A percentile compares a stretch with the other conserved stretches of the same genome.
These are phyloP conservation scores for Penium margaritaceum DNA, from an alignment of 139 green algal species.

Conservation along the genomic window DNA sequence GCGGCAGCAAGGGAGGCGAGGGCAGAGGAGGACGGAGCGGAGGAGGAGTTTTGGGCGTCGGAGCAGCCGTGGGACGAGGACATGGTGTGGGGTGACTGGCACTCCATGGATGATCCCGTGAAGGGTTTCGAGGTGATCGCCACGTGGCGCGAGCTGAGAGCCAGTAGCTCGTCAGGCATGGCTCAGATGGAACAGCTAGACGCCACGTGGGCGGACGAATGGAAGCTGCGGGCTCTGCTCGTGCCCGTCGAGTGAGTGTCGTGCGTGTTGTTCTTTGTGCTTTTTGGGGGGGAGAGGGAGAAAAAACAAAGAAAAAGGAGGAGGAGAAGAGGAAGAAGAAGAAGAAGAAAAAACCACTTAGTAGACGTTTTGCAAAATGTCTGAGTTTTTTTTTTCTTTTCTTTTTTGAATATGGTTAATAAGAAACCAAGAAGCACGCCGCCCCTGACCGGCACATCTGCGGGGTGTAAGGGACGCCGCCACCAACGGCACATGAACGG, in stretches of 20 bases:
- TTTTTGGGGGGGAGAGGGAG: too few species aligned
- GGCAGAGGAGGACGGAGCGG: not conserved
- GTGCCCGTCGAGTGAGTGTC: conserved; percentile 3
- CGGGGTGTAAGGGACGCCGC: too few species aligned
- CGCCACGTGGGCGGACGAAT: conserved; percentile 16
- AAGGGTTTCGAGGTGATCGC: conserved; percentile 21
- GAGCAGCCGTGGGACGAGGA: conserved; percentile 17
- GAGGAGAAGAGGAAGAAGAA: too few species aligned
- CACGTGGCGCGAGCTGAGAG: conserved; percentile 22
- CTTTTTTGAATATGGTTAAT: too few species aligned
- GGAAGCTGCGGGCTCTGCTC: conserved; percentile 10
- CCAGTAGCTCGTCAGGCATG: conserved; percentile 16
- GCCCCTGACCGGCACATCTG: too few species aligned
- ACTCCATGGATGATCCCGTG: conserved; percentile 24
- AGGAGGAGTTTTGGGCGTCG: not conserved
- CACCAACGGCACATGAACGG: too few species aligned
- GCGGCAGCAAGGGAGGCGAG: not conserved
- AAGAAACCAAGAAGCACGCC: too few species aligned
- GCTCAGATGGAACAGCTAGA: conserved; percentile 21
- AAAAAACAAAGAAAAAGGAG: too few species aligned
- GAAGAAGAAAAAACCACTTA: too few species aligned
- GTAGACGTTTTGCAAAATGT: too few species aligned
- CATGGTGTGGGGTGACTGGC: conserved; percentile 16
- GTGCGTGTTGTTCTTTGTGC: too few species aligned
- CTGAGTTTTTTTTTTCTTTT: too few species aligned